Conservation (phyloP, 768 basidiomycete genomes). For the Chalciporus chontae region DNA sequence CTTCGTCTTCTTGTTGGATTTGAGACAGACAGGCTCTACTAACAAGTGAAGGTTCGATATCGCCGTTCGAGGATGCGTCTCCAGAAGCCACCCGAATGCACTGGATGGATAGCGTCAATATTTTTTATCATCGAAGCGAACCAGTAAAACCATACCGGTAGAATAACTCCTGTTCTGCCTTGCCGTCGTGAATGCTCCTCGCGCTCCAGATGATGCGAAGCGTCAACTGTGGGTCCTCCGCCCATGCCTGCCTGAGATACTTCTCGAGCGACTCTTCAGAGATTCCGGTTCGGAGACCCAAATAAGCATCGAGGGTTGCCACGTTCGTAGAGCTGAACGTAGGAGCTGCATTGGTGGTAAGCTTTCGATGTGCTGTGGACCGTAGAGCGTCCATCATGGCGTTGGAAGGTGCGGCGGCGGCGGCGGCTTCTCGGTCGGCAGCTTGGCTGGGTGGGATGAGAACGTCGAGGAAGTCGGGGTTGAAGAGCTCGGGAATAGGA, state of each 20-base stretch:
- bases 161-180: slow-evolving; percentile 56
- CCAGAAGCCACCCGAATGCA: slow-evolving; percentile 65
- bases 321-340: slow-evolving; percentile 51
- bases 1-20: slow-evolving; percentile 1
- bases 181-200: slow-evolving; percentile 70
- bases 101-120: slow-evolving; percentile 20
- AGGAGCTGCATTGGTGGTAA: slow-evolving; percentile 49
- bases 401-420: slow-evolving; percentile 25
- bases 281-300: slow-evolving; percentile 33
- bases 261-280: slow-evolving; percentile 24
- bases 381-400: slow-evolving; percentile 56
- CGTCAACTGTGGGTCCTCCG: slow-evolving; percentile 53
- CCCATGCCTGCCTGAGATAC: slow-evolving; percentile 51
- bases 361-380: slow-evolving; percentile 38
- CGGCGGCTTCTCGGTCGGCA: not conserved
- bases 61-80: slow-evolving; percentile 67
- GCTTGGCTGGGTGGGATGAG: too few species aligned
- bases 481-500: slow-evolving; percentile 53
- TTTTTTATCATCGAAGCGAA: not conserved
- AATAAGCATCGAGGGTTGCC: slow-evolving; percentile 56
- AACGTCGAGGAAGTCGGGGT: slow-evolving; percentile 52
- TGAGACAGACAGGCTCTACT: slow-evolving; percentile 47
- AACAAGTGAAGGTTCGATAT: slow-evolving; percentile 56
- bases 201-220: slow-evolving; percentile 65
- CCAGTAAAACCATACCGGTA: slow-evolving; percentile 42